Base-by-base conservation (phyloP, 169 alveolate species). In the Plasmodium reichenowi region DNA sequence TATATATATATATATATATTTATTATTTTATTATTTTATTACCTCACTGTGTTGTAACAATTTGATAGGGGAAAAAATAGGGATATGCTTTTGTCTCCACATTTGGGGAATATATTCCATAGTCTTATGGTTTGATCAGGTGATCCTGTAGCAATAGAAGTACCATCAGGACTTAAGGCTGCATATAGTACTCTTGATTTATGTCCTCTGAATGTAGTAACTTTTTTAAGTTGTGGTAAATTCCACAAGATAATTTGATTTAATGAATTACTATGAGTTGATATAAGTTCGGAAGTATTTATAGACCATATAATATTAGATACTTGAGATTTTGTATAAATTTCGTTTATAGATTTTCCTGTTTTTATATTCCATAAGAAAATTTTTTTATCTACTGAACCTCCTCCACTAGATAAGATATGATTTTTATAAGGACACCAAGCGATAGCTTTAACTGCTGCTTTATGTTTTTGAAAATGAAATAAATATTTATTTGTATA, bases 371-470 rank as follows among this genome's bases (percentile, higher is more conserved):
- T 97, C 98, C 99, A 98, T 73, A 97, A 96, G 29, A 98, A 96
- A n/a, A 98, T 98, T 72, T 98, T 95, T 74, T 99, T 94, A 93
- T 98, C 99, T 17, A 99, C 99, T 10, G 99, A 97, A 2, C 99
- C 99, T 13, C 99, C 99, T 2, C 99, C 99, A 10, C 98, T 93
- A 20, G 98, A 98, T 26, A 98, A 92, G 32, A 97, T 93, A 52
- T 97, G 97, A 74, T 95, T 94, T 93, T 97, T 97, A 89, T 97
- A 99, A 0, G 99, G 99, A 58, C 97, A 95, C 99, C 99, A 98
- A 1, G 99, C 98, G 12, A 98, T 92, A 20, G 99, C 99, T 92
- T 96, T 97, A 2, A 97, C 98, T 10, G 99, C 98, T 59, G 99
- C 98, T 32, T 88, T 72, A 74, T 96, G 98, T 62, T 95, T 94